Evolutionary conservation across 2,329 filamentous ascomycete species (phyloP), one percentile per base, ranked within the genome.

Genomic region (Apiospora sp.): DNA sequence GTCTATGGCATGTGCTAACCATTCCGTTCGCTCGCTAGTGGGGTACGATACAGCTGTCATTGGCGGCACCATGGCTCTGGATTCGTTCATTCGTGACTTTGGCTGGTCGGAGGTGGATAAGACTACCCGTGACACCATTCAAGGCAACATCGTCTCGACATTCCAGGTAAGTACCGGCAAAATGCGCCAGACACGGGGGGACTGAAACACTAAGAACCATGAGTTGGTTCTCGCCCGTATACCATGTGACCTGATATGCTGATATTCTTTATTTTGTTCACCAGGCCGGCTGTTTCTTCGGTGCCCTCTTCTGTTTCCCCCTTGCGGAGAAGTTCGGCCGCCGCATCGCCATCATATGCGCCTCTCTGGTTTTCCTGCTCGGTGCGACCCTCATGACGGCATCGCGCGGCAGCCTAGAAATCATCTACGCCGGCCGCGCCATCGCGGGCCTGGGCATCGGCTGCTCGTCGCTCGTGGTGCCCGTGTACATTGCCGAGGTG

Each of bases 401-500:
- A 82, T 73, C 84, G 30, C 68, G 46, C 27, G 71, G 71, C 43
- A 67, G 87, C 69, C 81, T 90, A 24, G 82, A 83, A 16, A 89
- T 90, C 84, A 87, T 91, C 64, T 84, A 90, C 1, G 84, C 87
- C 10, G 89, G 88, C 0, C 85, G 89, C 4, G 87, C 87, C 74
- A 78, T 88, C 54, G 84, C 84, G 22, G 87, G 87, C 1, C 85
- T 86, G 78, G 87, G 86, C 10, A 83, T 89, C 51, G 87, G 87
- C 8, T 75, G 86, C 12, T 81, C 87, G 61, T 85, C 84, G 12
- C 87, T 88, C 79, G 84, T 86, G 37, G 86, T 90, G 2, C 89
- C 88, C 1, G 84, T 90, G 49, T 91, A 90, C 78, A 87, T 90
- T 64, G 86, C 88, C 0, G 89, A 91, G 77, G 87, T 86, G 76